phyloP scores from a whole-genome alignment of 1,284 basidiomycete species.

The Vanrija humicola region DNA sequence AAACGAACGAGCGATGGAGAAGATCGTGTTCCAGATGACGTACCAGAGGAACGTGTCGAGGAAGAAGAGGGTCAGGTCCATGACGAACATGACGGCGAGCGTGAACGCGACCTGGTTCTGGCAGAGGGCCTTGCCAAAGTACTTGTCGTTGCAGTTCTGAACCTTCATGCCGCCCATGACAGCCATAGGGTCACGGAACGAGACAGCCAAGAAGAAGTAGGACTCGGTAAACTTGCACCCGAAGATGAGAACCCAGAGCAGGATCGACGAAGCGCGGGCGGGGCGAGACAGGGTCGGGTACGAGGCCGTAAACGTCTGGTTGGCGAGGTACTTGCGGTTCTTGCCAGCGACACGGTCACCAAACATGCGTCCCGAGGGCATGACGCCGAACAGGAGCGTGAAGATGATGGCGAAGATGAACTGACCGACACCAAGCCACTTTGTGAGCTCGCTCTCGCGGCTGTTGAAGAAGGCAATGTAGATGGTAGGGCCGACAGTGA shows the following conservation, averaged over 20 bases:
- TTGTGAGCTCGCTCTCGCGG: slow-evolving; percentile 57
- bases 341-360: slow-evolving; percentile 91
- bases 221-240: slow-evolving; percentile 91
- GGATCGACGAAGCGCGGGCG: slow-evolving; percentile 64
- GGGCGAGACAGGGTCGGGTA: slow-evolving; percentile 69
- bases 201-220: slow-evolving; percentile 90
- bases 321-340: slow-evolving; percentile 87
- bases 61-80: slow-evolving; percentile 93
- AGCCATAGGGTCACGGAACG: slow-evolving; percentile 82
- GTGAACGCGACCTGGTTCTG: slow-evolving; percentile 86
- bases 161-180: slow-evolving; percentile 93
- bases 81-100: slow-evolving; percentile 90
- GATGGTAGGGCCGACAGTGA: slow-evolving; percentile 83
- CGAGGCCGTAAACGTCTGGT: slow-evolving; percentile 91
- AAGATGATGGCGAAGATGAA: slow-evolving; percentile 81
- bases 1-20: slow-evolving; percentile 86
- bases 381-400: slow-evolving; percentile 74
- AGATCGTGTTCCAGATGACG: slow-evolving; percentile 91
- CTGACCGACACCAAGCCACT: slow-evolving; percentile 86
- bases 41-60: slow-evolving; percentile 96
- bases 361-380: slow-evolving; percentile 85
- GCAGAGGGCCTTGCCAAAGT: slow-evolving; percentile 76
- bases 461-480: slow-evolving; percentile 79
- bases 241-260: slow-evolving; percentile 84
- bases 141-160: slow-evolving; percentile 75